Evolutionary conservation across 768 basidiomycete species (phyloP), one percentile per base, ranked within the genome.

Genomic region (Grammothele lineata): DNA sequence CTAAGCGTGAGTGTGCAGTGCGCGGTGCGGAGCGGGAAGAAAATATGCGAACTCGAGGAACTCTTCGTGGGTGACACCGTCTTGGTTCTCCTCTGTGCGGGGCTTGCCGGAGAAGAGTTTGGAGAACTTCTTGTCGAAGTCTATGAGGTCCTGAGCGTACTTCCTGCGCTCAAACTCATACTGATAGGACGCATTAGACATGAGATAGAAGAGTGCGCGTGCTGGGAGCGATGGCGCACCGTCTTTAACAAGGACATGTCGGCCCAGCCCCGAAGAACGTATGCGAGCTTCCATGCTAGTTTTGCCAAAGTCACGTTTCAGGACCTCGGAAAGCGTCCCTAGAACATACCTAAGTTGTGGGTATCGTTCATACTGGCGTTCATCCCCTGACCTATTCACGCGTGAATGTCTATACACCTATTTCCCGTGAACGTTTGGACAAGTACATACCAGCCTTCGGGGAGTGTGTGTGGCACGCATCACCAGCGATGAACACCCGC

Each of bases 401-500:
- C 27, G 27, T 30, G 14, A 14, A 30, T 30, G 27, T 14, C 27
- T 30, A 30, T 14, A 14, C 7, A 30, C 8, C 27, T 7, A n/a
- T n/a, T n/a, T n/a, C n/a, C n/a, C n/a, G n/a, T n/a, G n/a, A n/a
- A n/a, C n/a, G n/a, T n/a, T n/a, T n/a, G n/a, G n/a, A n/a, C n/a
- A n/a, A n/a, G n/a, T n/a, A n/a, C n/a, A n/a, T n/a, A n/a, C n/a
- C n/a, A 43, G 72, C 73, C 60, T 72, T 70, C 1, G 68, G 69
- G 0, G 69, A 73, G 38, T 71, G 71, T 15, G 70, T 73, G 47
- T 72, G 73, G 32, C 73, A 79, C 3, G 77, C 77, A 51, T 77
- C 77, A 10, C 80, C 78, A 0, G 74, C 79, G 38, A 81, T 79
- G 54, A 80, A 77, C 2, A 79, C 66, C 5, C 80, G 73, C 25